A percentile compares a stretch with the other conserved stretches of the same genome.
Evolutionary conservation across 2,329 filamentous ascomycete species (phyloP).

Genomic region (Grosmannia clavigera): DNA sequence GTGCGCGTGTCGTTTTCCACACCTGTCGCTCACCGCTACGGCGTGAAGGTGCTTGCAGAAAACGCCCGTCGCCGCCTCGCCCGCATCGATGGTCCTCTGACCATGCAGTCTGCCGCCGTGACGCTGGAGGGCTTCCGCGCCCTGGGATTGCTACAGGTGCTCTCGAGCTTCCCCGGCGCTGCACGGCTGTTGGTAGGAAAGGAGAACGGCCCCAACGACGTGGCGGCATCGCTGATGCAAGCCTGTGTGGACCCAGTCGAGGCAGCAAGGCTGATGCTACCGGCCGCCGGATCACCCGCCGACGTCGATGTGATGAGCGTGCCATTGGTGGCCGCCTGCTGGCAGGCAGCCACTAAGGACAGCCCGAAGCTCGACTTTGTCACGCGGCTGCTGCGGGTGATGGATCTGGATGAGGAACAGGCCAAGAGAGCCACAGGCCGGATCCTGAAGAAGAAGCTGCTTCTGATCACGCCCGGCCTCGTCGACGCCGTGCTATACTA

Average conservation of each 20-base stretch:
- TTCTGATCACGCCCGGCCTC: conserved; percentile 5
- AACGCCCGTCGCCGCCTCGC: not conserved
- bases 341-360: not conserved
- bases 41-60: not conserved
- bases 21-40: not conserved
- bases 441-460: conserved; percentile 2
- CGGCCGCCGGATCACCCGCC: not conserved
- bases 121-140: not conserved
- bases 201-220: not conserved
- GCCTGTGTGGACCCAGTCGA: not conserved
- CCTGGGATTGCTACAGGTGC: conserved; percentile 2
- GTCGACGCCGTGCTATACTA: conserved; percentile 5
- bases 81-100: not conserved
- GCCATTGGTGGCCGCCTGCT: not conserved
- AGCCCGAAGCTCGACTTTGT: conserved; percentile 6
- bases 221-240: not conserved
- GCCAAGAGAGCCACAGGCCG: not conserved
- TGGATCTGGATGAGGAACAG: not conserved
- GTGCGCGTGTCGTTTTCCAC: not conserved
- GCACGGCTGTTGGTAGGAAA: not conserved
- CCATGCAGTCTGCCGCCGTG: not conserved
- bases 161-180: conserved; percentile 5
- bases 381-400: not conserved
- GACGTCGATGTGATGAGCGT: not conserved
- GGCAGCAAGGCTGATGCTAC: conserved; percentile 19